phyloP scores from a whole-genome alignment of 2,329 filamentous ascomycete genomes.

The Aspergillus costaricaensis region DNA sequence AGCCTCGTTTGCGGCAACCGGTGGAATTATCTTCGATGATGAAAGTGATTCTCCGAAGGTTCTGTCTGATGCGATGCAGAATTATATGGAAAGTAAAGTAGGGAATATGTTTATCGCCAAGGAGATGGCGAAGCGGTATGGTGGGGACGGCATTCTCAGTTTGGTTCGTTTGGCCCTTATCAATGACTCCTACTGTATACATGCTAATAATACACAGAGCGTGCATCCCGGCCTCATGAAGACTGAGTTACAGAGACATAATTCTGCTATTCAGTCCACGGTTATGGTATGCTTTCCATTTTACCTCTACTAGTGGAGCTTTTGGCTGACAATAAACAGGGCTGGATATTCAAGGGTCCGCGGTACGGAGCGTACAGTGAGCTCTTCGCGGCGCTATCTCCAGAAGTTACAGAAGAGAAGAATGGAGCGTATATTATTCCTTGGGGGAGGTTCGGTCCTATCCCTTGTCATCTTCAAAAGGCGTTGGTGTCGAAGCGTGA shows the following conservation, averaged over 20 bases:
- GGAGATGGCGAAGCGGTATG: conserved; percentile 32
- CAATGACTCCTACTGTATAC: too few species aligned
- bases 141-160: conserved; percentile 36
- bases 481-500: conserved; percentile 25
- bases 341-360: too few species aligned
- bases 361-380: conserved; percentile 41
- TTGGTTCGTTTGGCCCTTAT: conserved; percentile 21
- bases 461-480: conserved; percentile 27
- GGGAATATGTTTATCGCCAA: conserved; percentile 33
- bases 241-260: conserved; percentile 37
- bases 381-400: conserved; percentile 39
- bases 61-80: conserved; percentile 16
- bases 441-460: conserved; percentile 47
- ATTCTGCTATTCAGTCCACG: neutral
- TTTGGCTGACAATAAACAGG: too few species aligned
- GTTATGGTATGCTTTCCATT: too few species aligned
- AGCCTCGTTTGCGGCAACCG: conserved; percentile 15
- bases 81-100: conserved; percentile 40
- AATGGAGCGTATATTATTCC: conserved; percentile 49
- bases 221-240: conserved; percentile 34
- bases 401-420: conserved; percentile 31
- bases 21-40: conserved; percentile 21
- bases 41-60: neutral
- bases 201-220: too few species aligned
- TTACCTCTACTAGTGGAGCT: too few species aligned